phyloP scores from a whole-genome alignment of 2,329 filamentous ascomycete genomes.

The Aspergillus sp. region DNA sequence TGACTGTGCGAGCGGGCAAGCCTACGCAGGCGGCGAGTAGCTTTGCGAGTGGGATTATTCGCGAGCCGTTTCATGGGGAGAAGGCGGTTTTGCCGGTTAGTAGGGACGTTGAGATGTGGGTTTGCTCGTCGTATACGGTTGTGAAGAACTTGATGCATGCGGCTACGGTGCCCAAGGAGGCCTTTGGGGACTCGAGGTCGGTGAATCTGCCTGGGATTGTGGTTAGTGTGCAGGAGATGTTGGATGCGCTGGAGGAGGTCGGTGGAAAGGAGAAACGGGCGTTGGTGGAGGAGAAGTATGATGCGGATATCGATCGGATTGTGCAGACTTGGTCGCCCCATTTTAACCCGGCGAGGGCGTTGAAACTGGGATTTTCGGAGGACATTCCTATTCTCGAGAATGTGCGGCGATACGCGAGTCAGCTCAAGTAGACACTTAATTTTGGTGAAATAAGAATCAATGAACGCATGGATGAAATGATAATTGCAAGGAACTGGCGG shows the following conservation, averaged over 20 bases:
- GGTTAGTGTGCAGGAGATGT: constrained; percentile 60
- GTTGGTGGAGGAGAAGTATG: constrained; percentile 56
- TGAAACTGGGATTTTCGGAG: constrained; percentile 47
- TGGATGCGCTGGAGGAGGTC: constrained; percentile 57
- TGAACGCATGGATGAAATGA: not conserved
- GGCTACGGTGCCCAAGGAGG: constrained; percentile 50
- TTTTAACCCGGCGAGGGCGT: constrained; percentile 56
- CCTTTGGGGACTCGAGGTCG: constrained; percentile 54
- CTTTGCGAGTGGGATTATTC: constrained; percentile 55
- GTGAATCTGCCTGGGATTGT: constrained; percentile 57
- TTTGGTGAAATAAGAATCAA: not conserved
- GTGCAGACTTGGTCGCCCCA: constrained; percentile 61
- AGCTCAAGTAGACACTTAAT: constrained; percentile 26
- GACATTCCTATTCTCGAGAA: constrained; percentile 44
- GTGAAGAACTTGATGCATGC: constrained; percentile 57
- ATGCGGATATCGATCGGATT: constrained; percentile 56
- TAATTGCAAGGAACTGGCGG: not conserved
- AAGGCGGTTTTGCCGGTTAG: constrained; percentile 53
- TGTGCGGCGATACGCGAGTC: constrained; percentile 39
- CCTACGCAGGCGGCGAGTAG: constrained; percentile 53
- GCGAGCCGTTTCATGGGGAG: constrained; percentile 53
- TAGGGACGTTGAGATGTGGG: constrained; percentile 56
- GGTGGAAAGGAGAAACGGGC: constrained; percentile 57
- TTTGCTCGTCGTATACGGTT: constrained; percentile 56
- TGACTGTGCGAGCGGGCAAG: constrained; percentile 52